These are phyloP conservation scores for Hapsidospora chrysogenum DNA, from an alignment of 495 filamentous ascomycete genomes.

Conservation along the genomic window DNA sequence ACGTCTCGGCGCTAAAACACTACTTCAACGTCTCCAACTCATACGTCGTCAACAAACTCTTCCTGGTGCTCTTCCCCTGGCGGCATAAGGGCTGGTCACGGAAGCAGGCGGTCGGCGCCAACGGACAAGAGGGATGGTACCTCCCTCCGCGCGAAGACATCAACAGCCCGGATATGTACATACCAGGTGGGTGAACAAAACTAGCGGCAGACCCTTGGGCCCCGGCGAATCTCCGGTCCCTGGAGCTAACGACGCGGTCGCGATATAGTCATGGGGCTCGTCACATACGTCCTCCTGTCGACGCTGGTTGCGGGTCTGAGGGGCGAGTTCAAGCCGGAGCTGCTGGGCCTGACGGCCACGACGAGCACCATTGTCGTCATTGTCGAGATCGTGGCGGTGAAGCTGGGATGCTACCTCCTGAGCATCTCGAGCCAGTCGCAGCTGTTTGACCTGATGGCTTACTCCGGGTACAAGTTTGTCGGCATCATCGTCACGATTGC, in stretches of 20 bases:
- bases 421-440: slow-evolving; percentile 78
- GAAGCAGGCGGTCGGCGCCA: slow-evolving; percentile 41
- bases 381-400: slow-evolving; percentile 76
- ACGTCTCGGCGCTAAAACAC: slow-evolving; percentile 80
- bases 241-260: no score
- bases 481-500: slow-evolving; percentile 79
- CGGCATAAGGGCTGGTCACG: slow-evolving; percentile 93
- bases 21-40: slow-evolving; percentile 96
- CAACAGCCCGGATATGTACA: slow-evolving; percentile 99
- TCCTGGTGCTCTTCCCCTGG: slow-evolving; percentile 92
- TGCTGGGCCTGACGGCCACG: slow-evolving; percentile 76
- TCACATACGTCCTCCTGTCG: slow-evolving; percentile 91
- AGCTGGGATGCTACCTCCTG: slow-evolving; percentile 83
- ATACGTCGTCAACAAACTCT: slow-evolving; percentile 71
- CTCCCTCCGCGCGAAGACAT: slow-evolving; percentile 91
- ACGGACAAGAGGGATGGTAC: slow-evolving; percentile 67
- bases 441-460: slow-evolving; percentile 82
- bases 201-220: no score
- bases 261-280: slow-evolving; percentile 56
- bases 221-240: no score
- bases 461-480: slow-evolving; percentile 97
- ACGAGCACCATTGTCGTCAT: slow-evolving; percentile 65
- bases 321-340: slow-evolving; percentile 86
- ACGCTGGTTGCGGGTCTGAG: slow-evolving; percentile 78
- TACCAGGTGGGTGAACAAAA: slow-evolving; percentile 31